Conservation (phyloP, 768 basidiomycete genomes). For the Auriscalpium orientale region DNA sequence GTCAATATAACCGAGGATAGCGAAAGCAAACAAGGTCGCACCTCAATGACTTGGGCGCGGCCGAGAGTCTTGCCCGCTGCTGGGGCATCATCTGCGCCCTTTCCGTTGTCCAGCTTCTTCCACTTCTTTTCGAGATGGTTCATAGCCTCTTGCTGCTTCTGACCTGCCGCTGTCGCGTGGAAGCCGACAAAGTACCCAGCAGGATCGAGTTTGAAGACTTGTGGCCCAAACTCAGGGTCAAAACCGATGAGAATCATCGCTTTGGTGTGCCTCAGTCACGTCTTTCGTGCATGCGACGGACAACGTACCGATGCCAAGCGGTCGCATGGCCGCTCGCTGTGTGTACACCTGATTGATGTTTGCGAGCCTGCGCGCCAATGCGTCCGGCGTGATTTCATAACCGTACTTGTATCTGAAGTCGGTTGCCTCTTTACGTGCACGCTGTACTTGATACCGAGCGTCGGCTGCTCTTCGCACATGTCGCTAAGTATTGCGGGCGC, state of each 20-base stretch:
- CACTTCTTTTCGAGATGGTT: slow-evolving; percentile 98
- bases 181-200: slow-evolving; percentile 98
- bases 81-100: slow-evolving; percentile 71
- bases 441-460: slow-evolving; percentile 79
- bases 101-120: slow-evolving; percentile 84
- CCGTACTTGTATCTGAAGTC: slow-evolving; percentile 95
- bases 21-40: slow-evolving; percentile 26
- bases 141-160: slow-evolving; percentile 98
- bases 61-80: slow-evolving; percentile 67
- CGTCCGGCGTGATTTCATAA: slow-evolving; percentile 96
- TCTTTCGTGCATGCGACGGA: not conserved
- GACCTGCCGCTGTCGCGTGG: slow-evolving; percentile 92
- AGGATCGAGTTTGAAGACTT: slow-evolving; percentile 96
- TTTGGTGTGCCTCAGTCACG: slow-evolving; percentile 22
- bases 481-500: not conserved
- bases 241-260: slow-evolving; percentile 95
- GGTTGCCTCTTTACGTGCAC: slow-evolving; percentile 84
- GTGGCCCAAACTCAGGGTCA: slow-evolving; percentile 89
- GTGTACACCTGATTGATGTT: slow-evolving; percentile 99
- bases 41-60: slow-evolving; percentile 84
- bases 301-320: slow-evolving; percentile 82
- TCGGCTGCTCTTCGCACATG: slow-evolving; percentile 56
- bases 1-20: not conserved
- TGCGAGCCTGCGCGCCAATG: slow-evolving; percentile 88
- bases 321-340: slow-evolving; percentile 94